These are phyloP conservation scores for Zopfia rhizophila DNA, from an alignment of 2,329 filamentous ascomycete genomes.

Conservation along the genomic window DNA sequence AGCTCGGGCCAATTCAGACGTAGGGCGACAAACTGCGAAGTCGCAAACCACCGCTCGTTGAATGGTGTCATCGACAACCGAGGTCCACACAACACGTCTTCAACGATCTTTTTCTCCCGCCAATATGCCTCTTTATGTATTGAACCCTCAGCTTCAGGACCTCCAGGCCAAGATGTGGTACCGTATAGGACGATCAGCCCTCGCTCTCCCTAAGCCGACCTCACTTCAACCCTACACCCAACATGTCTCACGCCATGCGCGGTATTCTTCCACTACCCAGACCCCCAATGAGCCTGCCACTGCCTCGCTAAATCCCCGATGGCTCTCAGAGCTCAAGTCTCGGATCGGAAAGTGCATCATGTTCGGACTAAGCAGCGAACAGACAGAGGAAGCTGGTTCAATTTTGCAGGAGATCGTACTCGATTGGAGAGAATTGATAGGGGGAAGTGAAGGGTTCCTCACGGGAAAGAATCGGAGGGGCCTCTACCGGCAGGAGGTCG, in stretches of 20 bases:
- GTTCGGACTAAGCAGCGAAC: constrained; percentile 72
- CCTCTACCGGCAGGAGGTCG: constrained; percentile 73
- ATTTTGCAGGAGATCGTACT: constrained; percentile 69
- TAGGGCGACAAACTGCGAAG: too few species aligned
- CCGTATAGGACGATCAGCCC: constrained; percentile 24
- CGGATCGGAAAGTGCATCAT: constrained; percentile 79
- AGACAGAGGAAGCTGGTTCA: constrained; percentile 66
- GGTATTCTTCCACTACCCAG: constrained; percentile 23
- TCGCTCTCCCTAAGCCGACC: constrained; percentile 18
- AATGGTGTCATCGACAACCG: too few species aligned
- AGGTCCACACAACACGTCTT: too few species aligned
- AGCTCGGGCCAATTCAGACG: constrained; percentile 14
- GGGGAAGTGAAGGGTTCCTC: constrained; percentile 80
- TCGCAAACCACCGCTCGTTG: too few species aligned
- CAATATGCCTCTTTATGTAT: too few species aligned
- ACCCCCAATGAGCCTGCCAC: constrained; percentile 33
- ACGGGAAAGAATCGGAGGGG: constrained; percentile 70
- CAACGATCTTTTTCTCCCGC: too few species aligned
- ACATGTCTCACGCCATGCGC: constrained; percentile 14
- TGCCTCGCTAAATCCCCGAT: constrained; percentile 63
- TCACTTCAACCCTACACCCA: constrained; percentile 10
- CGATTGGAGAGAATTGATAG: constrained; percentile 78
- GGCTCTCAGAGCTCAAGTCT: constrained; percentile 74
- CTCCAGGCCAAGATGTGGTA: constrained; percentile 26
- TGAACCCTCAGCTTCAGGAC: too few species aligned